Percentiles rank a stretch among this genome's conserved stretches.
phyloP scores from a whole-genome alignment of 2,329 filamentous ascomycete species.

The Fusarium veterinarium region DNA sequence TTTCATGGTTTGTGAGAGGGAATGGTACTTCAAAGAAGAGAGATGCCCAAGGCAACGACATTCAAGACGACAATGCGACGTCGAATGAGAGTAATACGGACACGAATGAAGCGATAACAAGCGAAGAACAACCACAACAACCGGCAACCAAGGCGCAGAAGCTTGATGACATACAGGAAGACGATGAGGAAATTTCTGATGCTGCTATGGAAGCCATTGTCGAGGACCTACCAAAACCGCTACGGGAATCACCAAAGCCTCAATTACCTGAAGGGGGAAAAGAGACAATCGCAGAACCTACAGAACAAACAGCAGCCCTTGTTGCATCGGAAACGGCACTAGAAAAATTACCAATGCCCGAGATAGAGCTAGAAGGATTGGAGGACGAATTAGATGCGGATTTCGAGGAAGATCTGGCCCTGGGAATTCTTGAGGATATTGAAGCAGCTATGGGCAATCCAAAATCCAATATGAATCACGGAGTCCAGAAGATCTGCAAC shows the following conservation, averaged over 20 bases:
- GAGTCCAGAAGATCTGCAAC: background rate
- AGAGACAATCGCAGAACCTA: background rate
- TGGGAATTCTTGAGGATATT: slow-evolving; percentile 41
- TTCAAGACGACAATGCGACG: slow-evolving; percentile 9
- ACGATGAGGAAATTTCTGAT: slow-evolving; percentile 25
- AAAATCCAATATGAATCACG: background rate
- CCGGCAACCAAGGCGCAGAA: slow-evolving; percentile 6
- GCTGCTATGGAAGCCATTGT: background rate
- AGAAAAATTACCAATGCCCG: background rate
- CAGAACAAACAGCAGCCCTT: background rate
- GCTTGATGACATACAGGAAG: slow-evolving; percentile 16
- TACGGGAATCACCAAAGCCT: background rate
- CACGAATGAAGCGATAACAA: background rate
- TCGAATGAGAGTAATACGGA: background rate
- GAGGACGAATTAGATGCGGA: slow-evolving; percentile 44
- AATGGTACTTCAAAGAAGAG: slow-evolving; percentile 49
- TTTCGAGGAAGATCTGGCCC: slow-evolving; percentile 43
- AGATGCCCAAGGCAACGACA: slow-evolving; percentile 36
- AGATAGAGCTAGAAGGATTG: slow-evolving; percentile 27
- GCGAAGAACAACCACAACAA: background rate
- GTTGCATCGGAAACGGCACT: background rate
- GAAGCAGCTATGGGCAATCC: slow-evolving; percentile 29
- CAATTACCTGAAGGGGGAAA: background rate
- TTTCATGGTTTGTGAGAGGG: slow-evolving; percentile 62
- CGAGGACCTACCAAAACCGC: background rate